Conservation (phyloP, 2,329 filamentous ascomycete species). For the Botryotinia globosa region DNA sequence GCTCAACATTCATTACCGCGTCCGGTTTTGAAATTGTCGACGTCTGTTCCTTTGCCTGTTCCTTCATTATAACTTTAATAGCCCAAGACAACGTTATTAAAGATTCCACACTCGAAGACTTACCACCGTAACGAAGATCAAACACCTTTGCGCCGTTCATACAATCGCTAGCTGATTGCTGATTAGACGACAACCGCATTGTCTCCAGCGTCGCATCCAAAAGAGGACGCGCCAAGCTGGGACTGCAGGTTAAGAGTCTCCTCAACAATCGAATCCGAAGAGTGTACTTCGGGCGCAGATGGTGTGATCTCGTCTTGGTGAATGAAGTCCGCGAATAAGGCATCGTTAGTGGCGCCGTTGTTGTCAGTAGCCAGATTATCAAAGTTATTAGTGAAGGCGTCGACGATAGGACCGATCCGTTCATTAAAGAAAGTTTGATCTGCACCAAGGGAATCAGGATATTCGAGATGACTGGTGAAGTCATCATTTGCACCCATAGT, state of each 20-base stretch:
- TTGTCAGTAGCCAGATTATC: conserved; percentile 65
- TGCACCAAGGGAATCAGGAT: conserved; percentile 65
- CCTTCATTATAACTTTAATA: conserved; percentile 34
- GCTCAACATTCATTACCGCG: conserved; percentile 34
- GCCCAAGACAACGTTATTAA: conserved; percentile 39
- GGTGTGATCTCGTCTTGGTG: conserved; percentile 46
- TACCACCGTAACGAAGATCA: conserved; percentile 29
- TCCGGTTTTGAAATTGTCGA: conserved; percentile 29
- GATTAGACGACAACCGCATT: conserved; percentile 67
- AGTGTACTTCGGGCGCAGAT: conserved; percentile 38
- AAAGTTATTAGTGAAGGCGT: conserved; percentile 63
- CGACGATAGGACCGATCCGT: conserved; percentile 71
- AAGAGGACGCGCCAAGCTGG: conserved; percentile 69
- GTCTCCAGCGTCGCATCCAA: conserved; percentile 71
- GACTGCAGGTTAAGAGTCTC: conserved; percentile 68
- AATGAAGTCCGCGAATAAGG: conserved; percentile 51
- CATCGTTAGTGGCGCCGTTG: conserved; percentile 51
- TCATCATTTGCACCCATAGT: conserved; percentile 60
- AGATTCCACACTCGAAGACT: conserved; percentile 34
- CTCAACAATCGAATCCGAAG: conserved; percentile 40
- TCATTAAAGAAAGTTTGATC: conserved; percentile 75
- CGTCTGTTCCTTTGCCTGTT: conserved; percentile 26
- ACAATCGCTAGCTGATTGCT: conserved; percentile 37
- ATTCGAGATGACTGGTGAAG: conserved; percentile 59
- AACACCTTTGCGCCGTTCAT: conserved; percentile 33